These are phyloP conservation scores for Sequoiadendron giganteum DNA, from an alignment of 75 land plant species.

Conservation along the genomic window DNA sequence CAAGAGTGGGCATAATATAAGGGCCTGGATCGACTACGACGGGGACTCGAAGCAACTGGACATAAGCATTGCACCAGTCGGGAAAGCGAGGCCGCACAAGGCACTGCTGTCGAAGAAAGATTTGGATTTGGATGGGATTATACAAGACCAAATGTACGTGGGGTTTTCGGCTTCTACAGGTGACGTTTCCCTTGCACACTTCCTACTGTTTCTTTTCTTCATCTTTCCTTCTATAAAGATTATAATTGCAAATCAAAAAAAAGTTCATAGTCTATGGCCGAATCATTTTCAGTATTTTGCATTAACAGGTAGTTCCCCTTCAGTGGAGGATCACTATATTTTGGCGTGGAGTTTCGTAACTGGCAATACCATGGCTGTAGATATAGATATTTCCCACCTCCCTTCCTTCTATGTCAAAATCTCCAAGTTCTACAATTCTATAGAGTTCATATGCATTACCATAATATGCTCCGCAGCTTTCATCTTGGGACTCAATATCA, in stretches of 20 bases:
- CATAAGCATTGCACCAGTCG: too few relatives aligned
- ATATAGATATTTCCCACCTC: conserved; percentile 32
- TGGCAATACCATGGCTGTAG: conserved; percentile 17
- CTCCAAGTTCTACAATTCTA: background rate
- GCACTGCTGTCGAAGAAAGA: too few relatives aligned
- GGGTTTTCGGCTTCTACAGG: conserved; percentile 67
- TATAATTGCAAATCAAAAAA: too few relatives aligned
- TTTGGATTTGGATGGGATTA: too few relatives aligned
- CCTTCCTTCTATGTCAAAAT: conserved; percentile 25
- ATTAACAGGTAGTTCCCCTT: conserved; percentile 22
- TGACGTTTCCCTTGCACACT: too few relatives aligned
- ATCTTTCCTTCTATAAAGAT: too few relatives aligned
- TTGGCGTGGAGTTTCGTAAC: conserved; percentile 65
- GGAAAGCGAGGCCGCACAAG: too few relatives aligned
- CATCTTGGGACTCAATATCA: background rate
- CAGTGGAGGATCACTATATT: conserved; percentile 37
- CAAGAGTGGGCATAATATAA: conserved; percentile 13
- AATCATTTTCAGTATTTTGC: background rate
- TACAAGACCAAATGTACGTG: too few relatives aligned
- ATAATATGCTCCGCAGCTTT: background rate
- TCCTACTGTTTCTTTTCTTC: too few relatives aligned
- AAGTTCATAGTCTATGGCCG: too few relatives aligned
- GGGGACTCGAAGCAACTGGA: too few relatives aligned
- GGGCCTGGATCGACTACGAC: too few relatives aligned
- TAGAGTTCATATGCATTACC: background rate